Percentiles rank a stretch among this genome's conserved stretches.
Conservation (phyloP, 2,329 filamentous ascomycete species). For the Pseudogymnoascus sp. region DNA sequence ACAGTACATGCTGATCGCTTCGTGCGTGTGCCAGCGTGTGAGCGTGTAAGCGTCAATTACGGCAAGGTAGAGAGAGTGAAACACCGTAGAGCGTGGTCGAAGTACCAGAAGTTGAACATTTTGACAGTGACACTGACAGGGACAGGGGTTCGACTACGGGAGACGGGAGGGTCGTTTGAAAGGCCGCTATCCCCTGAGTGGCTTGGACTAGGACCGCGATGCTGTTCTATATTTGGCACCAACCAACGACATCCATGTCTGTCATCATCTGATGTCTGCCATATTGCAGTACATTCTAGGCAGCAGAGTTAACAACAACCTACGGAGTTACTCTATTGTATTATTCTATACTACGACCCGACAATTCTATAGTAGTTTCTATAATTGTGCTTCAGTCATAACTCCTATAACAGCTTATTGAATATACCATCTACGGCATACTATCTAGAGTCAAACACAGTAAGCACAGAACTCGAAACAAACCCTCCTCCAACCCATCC, state of each 20-base stretch:
- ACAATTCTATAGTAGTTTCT: not conserved
- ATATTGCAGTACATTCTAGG: not conserved
- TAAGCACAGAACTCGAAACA: not conserved
- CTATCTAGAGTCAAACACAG: not conserved
- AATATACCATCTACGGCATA: not conserved
- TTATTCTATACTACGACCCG: not conserved
- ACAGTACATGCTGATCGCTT: not conserved
- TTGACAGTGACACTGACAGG: not conserved
- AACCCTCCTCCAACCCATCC: not conserved
- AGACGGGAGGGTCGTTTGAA: not conserved
- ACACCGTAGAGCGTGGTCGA: not conserved
- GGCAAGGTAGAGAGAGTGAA: not conserved
- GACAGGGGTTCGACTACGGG: not conserved
- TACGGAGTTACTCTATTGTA: not conserved
- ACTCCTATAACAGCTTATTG: not conserved
- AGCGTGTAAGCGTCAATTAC: not conserved
- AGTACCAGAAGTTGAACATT: not conserved
- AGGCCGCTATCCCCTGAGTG: not conserved
- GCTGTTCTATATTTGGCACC: not conserved
- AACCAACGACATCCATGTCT: not conserved
- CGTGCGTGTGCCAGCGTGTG: not conserved
- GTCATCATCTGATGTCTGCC: not conserved
- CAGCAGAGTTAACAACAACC: not conserved
- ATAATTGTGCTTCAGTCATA: not conserved
- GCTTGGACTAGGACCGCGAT: not conserved